Base-by-base conservation (phyloP, 148 eudicot genomes). In the Nepenthes mirabilis region DNA sequence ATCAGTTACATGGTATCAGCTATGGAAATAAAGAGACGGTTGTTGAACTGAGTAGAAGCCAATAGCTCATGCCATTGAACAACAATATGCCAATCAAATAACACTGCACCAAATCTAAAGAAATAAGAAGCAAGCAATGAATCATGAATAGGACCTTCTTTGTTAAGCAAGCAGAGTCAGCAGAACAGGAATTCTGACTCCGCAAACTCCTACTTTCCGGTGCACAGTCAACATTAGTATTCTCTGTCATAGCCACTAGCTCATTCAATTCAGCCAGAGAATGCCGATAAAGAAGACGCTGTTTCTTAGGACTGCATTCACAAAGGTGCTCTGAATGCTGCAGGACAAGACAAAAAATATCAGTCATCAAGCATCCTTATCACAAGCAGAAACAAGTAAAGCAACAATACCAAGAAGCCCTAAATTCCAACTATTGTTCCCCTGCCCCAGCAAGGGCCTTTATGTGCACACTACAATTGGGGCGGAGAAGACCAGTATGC, bases 311-410 rank as follows among this genome's bases (percentile, higher is more conserved):
- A 66, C 73, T 90, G 84, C 99, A 94, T 74, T 94, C 99, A 70
- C 99, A 94, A 3, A 94, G 86, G 69, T 75, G 88, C 66, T 94
- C 87, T 90, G 86, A 94, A 43, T 94, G 99, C 99, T 94, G 89
- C 83, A 83, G 37, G 51, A 55, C 47, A 58, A 33, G 52, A 32
- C 13, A 32, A 63, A 14, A 14, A 40, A 40, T 40, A 40, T 40
- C 45, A 40, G 45, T 40, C 13, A 50, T 6, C 12, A 50, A 50
- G 53, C 14, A 50, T 50, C 53, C 14, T 50, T 50, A 14, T 10
- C 53, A n/a, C 12, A 40, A 8, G 34, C 57, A 14, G 34, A 55
- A 55, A 52, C n/a, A 8, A 14, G 36, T 34, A 55, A 6, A 55
- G 2, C 14, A 37, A 11, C 14, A 43, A 45, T 2, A 72, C 7